A percentile compares a stretch with the other conserved stretches of the same genome.
Evolutionary conservation across 352 stramenopile species (phyloP).

Genomic region (Plasmopara muralis): DNA sequence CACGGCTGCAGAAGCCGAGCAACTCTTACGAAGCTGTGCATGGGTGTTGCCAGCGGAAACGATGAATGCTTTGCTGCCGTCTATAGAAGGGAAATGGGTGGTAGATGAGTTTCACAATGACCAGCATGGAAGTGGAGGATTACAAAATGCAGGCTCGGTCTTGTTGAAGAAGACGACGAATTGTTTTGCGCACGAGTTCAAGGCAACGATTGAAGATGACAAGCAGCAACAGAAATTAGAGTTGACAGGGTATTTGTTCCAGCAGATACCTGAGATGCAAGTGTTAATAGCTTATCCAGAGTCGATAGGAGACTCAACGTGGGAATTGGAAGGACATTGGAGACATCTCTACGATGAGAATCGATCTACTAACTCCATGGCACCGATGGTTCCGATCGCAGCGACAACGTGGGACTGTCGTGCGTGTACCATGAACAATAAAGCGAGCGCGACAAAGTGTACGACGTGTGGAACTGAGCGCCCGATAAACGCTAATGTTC

Average conservation of each 20-base stretch:
- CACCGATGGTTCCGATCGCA: slow-evolving; percentile 18
- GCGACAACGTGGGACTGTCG: slow-evolving; percentile 53
- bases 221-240: slow-evolving; percentile 43
- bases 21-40: slow-evolving; percentile 39
- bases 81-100: slow-evolving; percentile 74
- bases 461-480: slow-evolving; percentile 63
- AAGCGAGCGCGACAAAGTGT: slow-evolving; percentile 49
- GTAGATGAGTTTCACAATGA: slow-evolving; percentile 65
- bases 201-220: slow-evolving; percentile 37
- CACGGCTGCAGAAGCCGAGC: slow-evolving; percentile 35
- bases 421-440: slow-evolving; percentile 76
- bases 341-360: slow-evolving; percentile 45
- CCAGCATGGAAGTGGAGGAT: slow-evolving; percentile 29
- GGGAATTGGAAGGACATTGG: slow-evolving; percentile 76
- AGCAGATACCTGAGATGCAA: slow-evolving; percentile 48
- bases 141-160: slow-evolving; percentile 66
- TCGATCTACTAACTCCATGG: slow-evolving; percentile 8
- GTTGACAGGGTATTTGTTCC: slow-evolving; percentile 52
- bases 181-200: slow-evolving; percentile 57
- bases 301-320: slow-evolving; percentile 18
- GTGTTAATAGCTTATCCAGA: slow-evolving; percentile 30
- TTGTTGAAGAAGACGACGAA: slow-evolving; percentile 48
- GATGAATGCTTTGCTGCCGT: slow-evolving; percentile 43
- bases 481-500: slow-evolving; percentile 30
- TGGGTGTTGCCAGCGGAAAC: slow-evolving; percentile 49